These are phyloP conservation scores for Aspergillus conjunctus DNA, from an alignment of 495 filamentous ascomycete species.

Conservation along the genomic window DNA sequence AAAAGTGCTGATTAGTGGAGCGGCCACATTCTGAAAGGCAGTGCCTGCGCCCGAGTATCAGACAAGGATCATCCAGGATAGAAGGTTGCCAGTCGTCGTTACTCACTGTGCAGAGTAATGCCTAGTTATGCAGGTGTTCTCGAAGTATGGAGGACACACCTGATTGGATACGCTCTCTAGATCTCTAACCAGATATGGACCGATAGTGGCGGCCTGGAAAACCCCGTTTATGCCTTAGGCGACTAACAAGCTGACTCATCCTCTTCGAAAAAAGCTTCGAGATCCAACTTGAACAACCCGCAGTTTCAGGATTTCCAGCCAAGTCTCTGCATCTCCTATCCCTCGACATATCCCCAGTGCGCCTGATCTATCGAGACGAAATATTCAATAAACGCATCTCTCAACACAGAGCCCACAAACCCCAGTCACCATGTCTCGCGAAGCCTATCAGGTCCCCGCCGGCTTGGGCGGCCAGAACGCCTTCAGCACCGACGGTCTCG, in stretches of 20 bases:
- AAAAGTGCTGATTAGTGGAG: no score
- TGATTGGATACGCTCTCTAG: neutral
- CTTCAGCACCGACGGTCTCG: slow-evolving; percentile 39
- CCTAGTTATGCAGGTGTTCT: no score
- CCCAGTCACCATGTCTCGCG: slow-evolving; percentile 45
- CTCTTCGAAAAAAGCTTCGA: neutral
- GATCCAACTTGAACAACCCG: neutral
- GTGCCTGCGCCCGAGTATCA: no score
- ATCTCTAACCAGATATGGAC: neutral
- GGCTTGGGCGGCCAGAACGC: slow-evolving; percentile 37
- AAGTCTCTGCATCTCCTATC: neutral
- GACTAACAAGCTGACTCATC: neutral
- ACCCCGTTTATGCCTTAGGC: neutral
- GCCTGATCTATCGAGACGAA: no score
- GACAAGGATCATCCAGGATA: no score
- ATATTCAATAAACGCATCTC: no score
- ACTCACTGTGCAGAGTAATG: no score
- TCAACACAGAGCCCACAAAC: neutral
- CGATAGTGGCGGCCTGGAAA: neutral
- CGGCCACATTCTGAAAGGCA: no score
- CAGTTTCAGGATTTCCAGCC: neutral
- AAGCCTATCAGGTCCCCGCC: slow-evolving; percentile 54
- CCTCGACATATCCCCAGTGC: neutral
- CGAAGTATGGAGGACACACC: no score
- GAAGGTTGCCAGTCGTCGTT: no score